Conservation (phyloP, 768 basidiomycete species). For the Tulasnella sp. region DNA sequence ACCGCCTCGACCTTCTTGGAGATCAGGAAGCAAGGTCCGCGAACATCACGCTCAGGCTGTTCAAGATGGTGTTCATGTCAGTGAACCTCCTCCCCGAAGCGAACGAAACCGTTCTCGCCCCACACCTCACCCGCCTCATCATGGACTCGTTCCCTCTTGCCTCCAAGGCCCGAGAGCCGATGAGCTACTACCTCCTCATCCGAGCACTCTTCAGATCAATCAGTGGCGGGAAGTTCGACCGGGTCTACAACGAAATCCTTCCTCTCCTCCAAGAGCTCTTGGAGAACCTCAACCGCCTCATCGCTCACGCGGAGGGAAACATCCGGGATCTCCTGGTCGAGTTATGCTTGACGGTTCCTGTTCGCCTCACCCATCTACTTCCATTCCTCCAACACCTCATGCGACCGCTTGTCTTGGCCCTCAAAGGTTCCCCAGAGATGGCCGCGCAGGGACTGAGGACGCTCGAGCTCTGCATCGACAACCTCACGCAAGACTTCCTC, state of each 20-base stretch:
- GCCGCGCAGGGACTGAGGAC: conserved; percentile 94
- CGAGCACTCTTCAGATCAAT: conserved; percentile 90
- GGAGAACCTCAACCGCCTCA: conserved; percentile 86
- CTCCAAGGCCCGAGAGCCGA: conserved; percentile 83
- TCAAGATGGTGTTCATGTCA: conserved; percentile 92
- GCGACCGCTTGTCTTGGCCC: conserved; percentile 89
- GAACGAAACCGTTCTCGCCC: conserved; percentile 91
- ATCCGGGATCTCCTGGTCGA: conserved; percentile 93
- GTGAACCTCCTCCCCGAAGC: conserved; percentile 64
- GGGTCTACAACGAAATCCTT: conserved; percentile 91
- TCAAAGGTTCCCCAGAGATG: conserved; percentile 81
- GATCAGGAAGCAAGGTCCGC: conserved; percentile 79
- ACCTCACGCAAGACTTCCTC: conserved; percentile 94
- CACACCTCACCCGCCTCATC: conserved; percentile 85
- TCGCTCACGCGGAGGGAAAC: conserved; percentile 67
- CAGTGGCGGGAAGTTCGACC: conserved; percentile 88
- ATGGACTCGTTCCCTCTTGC: conserved; percentile 96
- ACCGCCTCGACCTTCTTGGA: conserved; percentile 75
- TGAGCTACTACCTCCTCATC: conserved; percentile 88
- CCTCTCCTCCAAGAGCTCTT: conserved; percentile 96
- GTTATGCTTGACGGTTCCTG: conserved; percentile 91
- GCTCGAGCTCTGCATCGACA: conserved; percentile 98
- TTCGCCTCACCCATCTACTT: conserved; percentile 90
- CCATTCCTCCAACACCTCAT: conserved; percentile 94
- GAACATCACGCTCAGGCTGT: conserved; percentile 80